Conservation (phyloP, 345 rosid species). For the Schrenkiella parvula region DNA sequence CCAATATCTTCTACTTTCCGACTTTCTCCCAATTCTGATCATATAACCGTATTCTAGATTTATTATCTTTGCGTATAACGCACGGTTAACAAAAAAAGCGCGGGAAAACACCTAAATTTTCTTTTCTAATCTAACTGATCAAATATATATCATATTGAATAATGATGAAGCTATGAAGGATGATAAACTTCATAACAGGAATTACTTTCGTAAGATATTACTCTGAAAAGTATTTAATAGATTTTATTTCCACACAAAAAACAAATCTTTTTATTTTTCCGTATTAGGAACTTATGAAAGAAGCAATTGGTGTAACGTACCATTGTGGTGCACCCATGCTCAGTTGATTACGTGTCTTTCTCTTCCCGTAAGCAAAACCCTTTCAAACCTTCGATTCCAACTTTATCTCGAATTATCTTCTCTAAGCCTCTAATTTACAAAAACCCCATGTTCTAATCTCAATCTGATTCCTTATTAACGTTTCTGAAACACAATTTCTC, state of each 20-base stretch:
- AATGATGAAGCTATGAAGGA: neutral
- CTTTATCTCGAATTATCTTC: neutral
- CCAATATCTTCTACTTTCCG: too few species aligned
- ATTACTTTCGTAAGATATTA: neutral
- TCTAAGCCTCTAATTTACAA: neutral
- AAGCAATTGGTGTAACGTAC: constrained; percentile 14
- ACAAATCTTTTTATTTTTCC: neutral
- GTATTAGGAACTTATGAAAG: neutral
- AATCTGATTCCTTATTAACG: neutral
- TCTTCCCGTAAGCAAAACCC: neutral
- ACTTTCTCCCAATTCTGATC: too few species aligned
- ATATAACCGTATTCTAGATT: neutral
- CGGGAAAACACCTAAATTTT: neutral
- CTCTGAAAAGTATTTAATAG: neutral
- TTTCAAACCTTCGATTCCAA: neutral
- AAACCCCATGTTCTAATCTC: neutral
- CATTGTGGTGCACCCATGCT: neutral
- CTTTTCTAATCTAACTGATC: neutral
- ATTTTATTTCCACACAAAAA: neutral
- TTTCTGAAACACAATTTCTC: neutral
- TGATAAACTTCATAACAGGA: neutral
- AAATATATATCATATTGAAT: neutral
- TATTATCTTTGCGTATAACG: neutral
- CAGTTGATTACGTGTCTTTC: constrained; percentile 13
- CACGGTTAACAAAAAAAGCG: neutral